phyloP scores from a whole-genome alignment of 352 stramenopile species.

The Phytophthora cactorum region DNA sequence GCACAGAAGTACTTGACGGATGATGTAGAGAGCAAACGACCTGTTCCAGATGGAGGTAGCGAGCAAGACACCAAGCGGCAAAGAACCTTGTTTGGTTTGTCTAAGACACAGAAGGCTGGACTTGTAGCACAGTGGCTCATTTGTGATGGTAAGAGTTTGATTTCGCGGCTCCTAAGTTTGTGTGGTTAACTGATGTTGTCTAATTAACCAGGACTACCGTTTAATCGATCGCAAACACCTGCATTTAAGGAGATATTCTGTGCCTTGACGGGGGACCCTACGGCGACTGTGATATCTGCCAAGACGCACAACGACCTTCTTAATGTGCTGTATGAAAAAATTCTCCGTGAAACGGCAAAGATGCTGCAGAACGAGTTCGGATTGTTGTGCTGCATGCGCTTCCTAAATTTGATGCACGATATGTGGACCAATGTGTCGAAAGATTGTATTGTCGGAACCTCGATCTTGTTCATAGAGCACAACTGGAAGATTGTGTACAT shows the following conservation, averaged over 20 bases:
- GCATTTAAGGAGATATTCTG: background rate
- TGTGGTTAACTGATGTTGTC: background rate
- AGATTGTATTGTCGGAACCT: background rate
- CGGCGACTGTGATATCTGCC: background rate
- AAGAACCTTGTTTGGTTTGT: background rate
- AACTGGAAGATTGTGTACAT: background rate
- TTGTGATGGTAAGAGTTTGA: background rate
- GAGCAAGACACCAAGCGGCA: background rate
- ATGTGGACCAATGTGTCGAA: background rate
- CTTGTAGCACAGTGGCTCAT: background rate
- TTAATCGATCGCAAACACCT: background rate
- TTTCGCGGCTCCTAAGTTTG: background rate
- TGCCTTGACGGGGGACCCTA: background rate
- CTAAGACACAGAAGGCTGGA: background rate
- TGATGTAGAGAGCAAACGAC: background rate
- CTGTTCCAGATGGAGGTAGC: background rate
- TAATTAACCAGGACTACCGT: background rate
- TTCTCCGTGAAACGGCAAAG: background rate
- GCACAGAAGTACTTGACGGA: background rate
- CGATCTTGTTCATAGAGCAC: background rate
- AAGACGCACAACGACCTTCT: background rate
- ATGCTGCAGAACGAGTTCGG: background rate
- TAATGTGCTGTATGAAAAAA: background rate
- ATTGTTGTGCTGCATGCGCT: background rate
- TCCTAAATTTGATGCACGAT: background rate